Percentiles rank a stretch among this genome's conserved stretches.
phyloP scores from a whole-genome alignment of 139 green algal genomes.

The Volvox africanus region DNA sequence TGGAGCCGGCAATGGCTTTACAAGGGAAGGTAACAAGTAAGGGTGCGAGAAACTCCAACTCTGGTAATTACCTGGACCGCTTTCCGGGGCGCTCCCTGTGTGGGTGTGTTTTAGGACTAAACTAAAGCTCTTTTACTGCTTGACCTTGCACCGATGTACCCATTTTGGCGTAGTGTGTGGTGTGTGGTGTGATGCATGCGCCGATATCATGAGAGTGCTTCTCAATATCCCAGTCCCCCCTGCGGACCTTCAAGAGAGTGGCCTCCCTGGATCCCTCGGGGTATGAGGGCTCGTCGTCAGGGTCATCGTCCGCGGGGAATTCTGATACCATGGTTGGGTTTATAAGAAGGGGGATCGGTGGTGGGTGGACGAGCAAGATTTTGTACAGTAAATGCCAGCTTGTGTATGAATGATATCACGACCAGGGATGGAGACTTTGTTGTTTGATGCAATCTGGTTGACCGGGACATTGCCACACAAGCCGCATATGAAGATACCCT shows the following conservation, averaged over 20 bases:
- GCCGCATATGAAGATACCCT: background rate
- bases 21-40: too few species aligned
- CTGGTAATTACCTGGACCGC: too few species aligned
- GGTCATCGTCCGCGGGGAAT: conserved; percentile 16
- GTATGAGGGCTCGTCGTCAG: background rate
- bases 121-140: too few species aligned
- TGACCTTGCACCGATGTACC: too few species aligned
- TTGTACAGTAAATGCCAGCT: background rate
- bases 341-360: background rate
- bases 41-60: too few species aligned
- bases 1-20: too few species aligned
- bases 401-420: background rate
- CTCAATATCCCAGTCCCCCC: too few species aligned
- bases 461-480: background rate
- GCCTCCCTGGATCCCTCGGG: conserved; percentile 8
- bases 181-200: too few species aligned
- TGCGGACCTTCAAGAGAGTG: conserved; percentile 7
- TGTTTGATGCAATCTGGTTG: background rate
- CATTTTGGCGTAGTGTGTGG: too few species aligned
- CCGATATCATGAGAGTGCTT: too few species aligned
- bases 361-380: background rate
- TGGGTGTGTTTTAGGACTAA: too few species aligned
- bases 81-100: too few species aligned
- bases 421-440: background rate
- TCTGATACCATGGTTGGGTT: background rate